phyloP scores from a whole-genome alignment of 345 rosid species.

The Gossypium ekmanianum region DNA sequence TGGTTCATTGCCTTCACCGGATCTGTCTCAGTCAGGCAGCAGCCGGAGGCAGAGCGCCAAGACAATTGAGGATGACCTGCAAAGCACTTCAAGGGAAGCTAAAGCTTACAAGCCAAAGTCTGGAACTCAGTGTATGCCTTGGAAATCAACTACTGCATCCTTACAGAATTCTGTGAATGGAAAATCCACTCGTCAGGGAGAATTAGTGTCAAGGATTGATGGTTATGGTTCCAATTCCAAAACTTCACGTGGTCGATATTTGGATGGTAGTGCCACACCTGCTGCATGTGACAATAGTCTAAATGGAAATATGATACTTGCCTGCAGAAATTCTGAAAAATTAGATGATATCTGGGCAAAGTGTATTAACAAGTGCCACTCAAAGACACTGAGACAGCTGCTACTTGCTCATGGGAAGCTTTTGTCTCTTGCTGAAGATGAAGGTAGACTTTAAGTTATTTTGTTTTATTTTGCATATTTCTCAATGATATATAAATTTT shows the following conservation, averaged over 20 bases:
- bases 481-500: background rate
- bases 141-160: constrained; percentile 52
- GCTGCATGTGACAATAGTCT: constrained; percentile 38
- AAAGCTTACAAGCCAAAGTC: constrained; percentile 50
- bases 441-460: constrained; percentile 42
- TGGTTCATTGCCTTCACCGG: constrained; percentile 79
- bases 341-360: constrained; percentile 68
- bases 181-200: constrained; percentile 38
- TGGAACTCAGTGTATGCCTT: constrained; percentile 41
- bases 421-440: constrained; percentile 70
- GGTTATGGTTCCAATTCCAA: constrained; percentile 39
- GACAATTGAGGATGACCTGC: constrained; percentile 79
- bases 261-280: constrained; percentile 32
- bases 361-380: constrained; percentile 86
- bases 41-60: constrained; percentile 83
- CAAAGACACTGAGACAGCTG: constrained; percentile 82
- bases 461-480: background rate
- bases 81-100: constrained; percentile 63
- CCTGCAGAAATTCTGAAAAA: constrained; percentile 51
- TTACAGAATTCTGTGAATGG: constrained; percentile 41
- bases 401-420: constrained; percentile 76
- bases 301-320: constrained; percentile 38
- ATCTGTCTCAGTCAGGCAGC: constrained; percentile 64
- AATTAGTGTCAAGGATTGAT: constrained; percentile 32
- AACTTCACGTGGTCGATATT: constrained; percentile 34